phyloP scores from a whole-genome alignment of 2,329 filamentous ascomycete species.

The Simplicillium aogashimaense region DNA sequence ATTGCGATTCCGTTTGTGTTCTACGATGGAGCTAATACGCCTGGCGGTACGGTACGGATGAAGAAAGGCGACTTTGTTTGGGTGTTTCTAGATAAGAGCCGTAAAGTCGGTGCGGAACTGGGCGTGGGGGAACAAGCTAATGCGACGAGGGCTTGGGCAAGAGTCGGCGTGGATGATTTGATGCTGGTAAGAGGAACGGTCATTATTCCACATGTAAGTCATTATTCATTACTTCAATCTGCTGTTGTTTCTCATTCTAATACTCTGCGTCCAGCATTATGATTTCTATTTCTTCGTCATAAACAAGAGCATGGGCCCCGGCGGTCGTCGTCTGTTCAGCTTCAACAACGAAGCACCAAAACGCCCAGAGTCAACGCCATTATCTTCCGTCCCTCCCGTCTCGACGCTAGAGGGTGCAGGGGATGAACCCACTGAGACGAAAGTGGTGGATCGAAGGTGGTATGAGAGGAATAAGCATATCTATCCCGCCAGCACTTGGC shows the following conservation, averaged over 20 bases:
- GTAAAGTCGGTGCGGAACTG: constrained; percentile 79
- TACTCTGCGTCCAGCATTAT: constrained; percentile 59
- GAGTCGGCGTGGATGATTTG: constrained; percentile 89
- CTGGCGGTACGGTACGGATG: constrained; percentile 72
- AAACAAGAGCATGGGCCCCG: constrained; percentile 71
- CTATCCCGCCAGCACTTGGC: constrained; percentile 91
- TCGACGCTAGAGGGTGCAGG: constrained; percentile 55
- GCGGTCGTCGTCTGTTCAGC: constrained; percentile 64
- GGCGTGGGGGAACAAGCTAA: constrained; percentile 62
- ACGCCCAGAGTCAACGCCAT: constrained; percentile 19
- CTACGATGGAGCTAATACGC: constrained; percentile 86
- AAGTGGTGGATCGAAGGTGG: constrained; percentile 93
- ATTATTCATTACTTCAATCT: constrained; percentile 2
- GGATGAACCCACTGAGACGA: constrained; percentile 74
- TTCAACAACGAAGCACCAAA: constrained; percentile 47
- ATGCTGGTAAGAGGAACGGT: constrained; percentile 86
- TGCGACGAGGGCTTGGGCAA: constrained; percentile 71
- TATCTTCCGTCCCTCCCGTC: constrained; percentile 32
- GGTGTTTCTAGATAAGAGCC: constrained; percentile 84
- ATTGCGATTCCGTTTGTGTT: constrained; percentile 92
- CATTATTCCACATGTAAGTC: constrained; percentile 85
- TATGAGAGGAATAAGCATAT: constrained; percentile 98
- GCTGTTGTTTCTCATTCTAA: neutral
- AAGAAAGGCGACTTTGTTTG: constrained; percentile 92
- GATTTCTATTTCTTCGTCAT: constrained; percentile 96